Evolutionary conservation across 345 rosid genomes (phyloP).

Genomic region (Populus simonii): DNA sequence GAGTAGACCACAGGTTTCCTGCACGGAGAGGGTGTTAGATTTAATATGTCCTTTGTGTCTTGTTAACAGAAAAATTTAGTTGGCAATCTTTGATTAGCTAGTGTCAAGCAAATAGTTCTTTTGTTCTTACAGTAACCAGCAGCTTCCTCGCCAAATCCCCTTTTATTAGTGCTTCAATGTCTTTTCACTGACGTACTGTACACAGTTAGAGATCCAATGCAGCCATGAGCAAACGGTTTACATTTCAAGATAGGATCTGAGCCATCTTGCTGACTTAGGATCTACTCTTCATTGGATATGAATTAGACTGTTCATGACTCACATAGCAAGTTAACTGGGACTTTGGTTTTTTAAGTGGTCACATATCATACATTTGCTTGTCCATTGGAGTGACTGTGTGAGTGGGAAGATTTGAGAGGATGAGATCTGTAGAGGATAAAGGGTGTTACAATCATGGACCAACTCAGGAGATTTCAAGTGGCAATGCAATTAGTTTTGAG

Average conservation of each 20-base stretch:
- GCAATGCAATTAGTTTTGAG: constrained; percentile 50
- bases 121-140: neutral
- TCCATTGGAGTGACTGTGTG: constrained; percentile 8
- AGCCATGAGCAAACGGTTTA: neutral
- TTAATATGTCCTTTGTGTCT: constrained; percentile 12
- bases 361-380: neutral
- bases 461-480: constrained; percentile 43
- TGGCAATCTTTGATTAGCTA: constrained; percentile 2
- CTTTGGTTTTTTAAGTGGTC: constrained; percentile 11
- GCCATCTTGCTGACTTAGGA: neutral
- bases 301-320: neutral
- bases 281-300: neutral
- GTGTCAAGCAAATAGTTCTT: neutral
- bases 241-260: constrained; percentile 6
- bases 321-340: neutral
- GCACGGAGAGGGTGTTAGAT: neutral
- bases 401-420: constrained; percentile 25
- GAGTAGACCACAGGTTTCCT: neutral
- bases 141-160: too few relatives aligned
- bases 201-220: neutral
- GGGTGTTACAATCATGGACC: constrained; percentile 44
- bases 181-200: neutral
- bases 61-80: constrained; percentile 4
- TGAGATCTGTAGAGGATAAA: constrained; percentile 76
- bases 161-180: neutral